Evolutionary conservation across 305 asterid genomes (phyloP).

Genomic region (Fraxinus dipetala): DNA sequence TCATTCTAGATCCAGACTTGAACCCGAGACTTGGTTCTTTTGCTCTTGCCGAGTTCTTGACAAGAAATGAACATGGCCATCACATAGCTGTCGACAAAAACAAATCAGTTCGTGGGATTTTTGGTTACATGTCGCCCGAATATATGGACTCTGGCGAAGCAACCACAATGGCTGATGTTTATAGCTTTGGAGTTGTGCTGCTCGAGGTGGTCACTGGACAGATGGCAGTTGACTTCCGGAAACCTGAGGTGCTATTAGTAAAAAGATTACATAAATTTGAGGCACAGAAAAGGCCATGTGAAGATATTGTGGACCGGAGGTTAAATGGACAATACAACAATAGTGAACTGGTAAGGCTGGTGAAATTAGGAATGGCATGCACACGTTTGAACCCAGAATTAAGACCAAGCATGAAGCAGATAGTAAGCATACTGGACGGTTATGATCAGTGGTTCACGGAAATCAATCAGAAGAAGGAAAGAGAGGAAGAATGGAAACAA

Average conservation of each 20-base stretch:
- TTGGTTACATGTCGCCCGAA: conserved; percentile 86
- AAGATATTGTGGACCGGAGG: conserved; percentile 63
- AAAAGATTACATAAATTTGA: conserved; percentile 53
- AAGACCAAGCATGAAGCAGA: conserved; percentile 86
- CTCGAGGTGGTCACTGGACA: conserved; percentile 79
- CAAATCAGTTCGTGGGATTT: conserved; percentile 67
- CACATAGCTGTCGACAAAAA: conserved; percentile 57
- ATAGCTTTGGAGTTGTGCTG: conserved; percentile 83
- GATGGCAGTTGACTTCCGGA: conserved; percentile 78
- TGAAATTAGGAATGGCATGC: conserved; percentile 74
- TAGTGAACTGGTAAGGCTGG: conserved; percentile 56
- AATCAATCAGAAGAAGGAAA: conserved; percentile 41
- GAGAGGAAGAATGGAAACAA: conserved; percentile 63
- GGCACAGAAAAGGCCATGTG: conserved; percentile 39
- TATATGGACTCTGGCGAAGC: conserved; percentile 82
- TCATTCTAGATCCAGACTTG: conserved; percentile 64
- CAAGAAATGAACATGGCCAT: conserved; percentile 69
- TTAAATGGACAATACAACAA: conserved; percentile 55
- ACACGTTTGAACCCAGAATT: conserved; percentile 56
- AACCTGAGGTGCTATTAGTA: conserved; percentile 57
- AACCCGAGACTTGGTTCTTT: conserved; percentile 88
- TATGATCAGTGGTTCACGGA: conserved; percentile 63
- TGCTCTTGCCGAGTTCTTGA: conserved; percentile 81
- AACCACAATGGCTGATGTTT: conserved; percentile 80
- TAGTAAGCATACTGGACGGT: conserved; percentile 82